Base-by-base conservation (phyloP, 2,329 filamentous ascomycete species). In the Pseudogymnoascus sp. region DNA sequence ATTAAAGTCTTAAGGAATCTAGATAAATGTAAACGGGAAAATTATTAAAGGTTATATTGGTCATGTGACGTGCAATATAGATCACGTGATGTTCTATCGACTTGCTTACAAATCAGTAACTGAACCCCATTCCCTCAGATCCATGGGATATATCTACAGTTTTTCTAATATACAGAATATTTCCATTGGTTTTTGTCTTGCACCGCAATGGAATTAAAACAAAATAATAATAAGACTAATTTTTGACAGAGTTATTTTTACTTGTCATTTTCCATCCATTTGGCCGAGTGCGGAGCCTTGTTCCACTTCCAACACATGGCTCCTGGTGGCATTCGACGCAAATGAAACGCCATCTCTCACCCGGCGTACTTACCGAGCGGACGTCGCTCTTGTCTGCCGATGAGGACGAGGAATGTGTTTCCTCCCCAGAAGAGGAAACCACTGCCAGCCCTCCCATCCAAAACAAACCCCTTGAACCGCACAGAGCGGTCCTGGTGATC, bases 401-500 rank as follows among this genome's bases (percentile, higher is more conserved):
- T 30, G 43, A 30, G 16, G 43, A 50, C 16, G 43, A 3, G 8
- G 16, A 16, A 7, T 28, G 3, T 11, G 8, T 8, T n/a, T n/a
- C 8, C 14, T 50, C 14, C 14, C 22, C 8, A 30, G 43, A 50
- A 30, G 22, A 28, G 2, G 30, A 30, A 14, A 28, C 14, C 4
- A 12, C 43, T 7, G 4, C 43, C 25, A 28, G 11, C 8, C 22
- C 7, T 33, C 14, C 43, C 22, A 16, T 25, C 43, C 9, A 8
- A n/a, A 71, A 69, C 59, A 69, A 70, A 57, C 62, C 67, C 2
- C 69, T 72, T 60, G 67, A 68, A 20, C 65, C 36, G 6, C 18
- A 57, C 8, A 65, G 80, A 57, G 76, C 71, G 6, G 41, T 75
- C 2, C 75, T 78, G 43, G 81, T 87, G 60, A 74, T 79, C 12